Evolutionary conservation across 768 basidiomycete genomes (phyloP).

Genomic region (Tulasnella sp.): DNA sequence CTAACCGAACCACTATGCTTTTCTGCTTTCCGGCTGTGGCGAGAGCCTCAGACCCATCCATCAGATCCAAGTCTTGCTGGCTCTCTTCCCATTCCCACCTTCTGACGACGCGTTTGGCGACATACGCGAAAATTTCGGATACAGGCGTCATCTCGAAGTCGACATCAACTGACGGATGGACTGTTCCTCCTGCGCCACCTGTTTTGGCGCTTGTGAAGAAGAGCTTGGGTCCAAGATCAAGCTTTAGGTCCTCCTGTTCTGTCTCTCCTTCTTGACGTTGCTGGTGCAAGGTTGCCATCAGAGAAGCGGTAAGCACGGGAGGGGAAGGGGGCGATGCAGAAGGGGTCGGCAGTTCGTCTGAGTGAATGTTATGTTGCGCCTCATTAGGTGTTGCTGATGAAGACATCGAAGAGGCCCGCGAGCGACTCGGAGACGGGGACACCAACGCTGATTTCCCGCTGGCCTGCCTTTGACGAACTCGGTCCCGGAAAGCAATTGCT

Average conservation of each 20-base stretch:
- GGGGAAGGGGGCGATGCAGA: conserved; percentile 22
- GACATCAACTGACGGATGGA: neutral
- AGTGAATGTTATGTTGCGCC: conserved; percentile 22
- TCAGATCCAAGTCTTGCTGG: neutral
- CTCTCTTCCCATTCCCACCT: conserved; percentile 61
- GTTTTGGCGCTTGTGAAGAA: conserved; percentile 77
- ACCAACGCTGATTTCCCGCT: conserved; percentile 33
- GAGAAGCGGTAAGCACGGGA: conserved; percentile 19
- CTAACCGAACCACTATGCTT: neutral
- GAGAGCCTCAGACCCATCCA: neutral
- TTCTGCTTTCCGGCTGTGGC: neutral
- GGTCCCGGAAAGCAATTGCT: conserved; percentile 27
- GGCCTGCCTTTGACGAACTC: conserved; percentile 27
- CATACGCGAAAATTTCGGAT: conserved; percentile 64
- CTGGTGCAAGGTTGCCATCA: conserved; percentile 21
- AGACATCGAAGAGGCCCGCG: conserved; percentile 47
- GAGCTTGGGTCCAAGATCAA: conserved; percentile 51
- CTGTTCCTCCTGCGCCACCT: conserved; percentile 41
- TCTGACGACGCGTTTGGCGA: conserved; percentile 53
- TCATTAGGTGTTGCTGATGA: conserved; percentile 8
- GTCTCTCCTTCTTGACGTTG: conserved; percentile 23
- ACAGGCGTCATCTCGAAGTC: conserved; percentile 32
- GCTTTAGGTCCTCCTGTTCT: conserved; percentile 30
- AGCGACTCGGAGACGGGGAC: conserved; percentile 45
- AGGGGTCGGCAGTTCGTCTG: conserved; percentile 20